Evolutionary conservation across 2,329 filamentous ascomycete genomes (phyloP), one percentile per base, ranked within the genome.

Genomic region (Grosmannia huntii): DNA sequence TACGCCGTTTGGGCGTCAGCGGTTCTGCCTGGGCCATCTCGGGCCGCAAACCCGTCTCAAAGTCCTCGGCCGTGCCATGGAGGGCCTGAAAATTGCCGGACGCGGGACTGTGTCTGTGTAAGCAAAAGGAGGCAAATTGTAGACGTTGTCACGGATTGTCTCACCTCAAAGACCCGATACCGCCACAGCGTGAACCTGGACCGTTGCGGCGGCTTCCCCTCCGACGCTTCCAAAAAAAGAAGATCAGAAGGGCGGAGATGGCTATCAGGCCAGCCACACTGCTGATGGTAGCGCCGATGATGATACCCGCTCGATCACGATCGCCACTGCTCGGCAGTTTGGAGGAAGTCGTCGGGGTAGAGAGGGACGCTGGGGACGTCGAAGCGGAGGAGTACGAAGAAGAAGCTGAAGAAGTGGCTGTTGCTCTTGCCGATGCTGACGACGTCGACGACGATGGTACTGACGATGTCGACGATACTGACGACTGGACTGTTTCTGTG

Each of bases 271-370:
- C 71, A 5, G 75, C 78, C 0, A 79, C 69, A 19, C 76, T 78
- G n/a, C 76, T 75, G 48, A 83, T 71, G 19, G 73, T 74, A 14
- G 77, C 80, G 28, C 80, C 80, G 3, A 82, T 73, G 38, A 83
- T 80, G 46, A 76, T 76, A 1, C 76, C 77, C 0, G 73, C 74
- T n/a, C 69, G 69, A 48, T 70, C 64, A 21, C 38, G 53, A 33
- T 36, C 31, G 33, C 10, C 5, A 5, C 50, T 19, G 16, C 31
- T 55, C 19, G 36, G 38, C 11, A 25, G 6, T 1, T 62, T 57
- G 2, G 66, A 58, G 7, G 63, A 60, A 0, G 53, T 36, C 10
- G 64, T 60, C 4, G 64, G 62, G 4, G 62, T 53, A 9, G 59
- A 63, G 19, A 64, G 49, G 6, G 53, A 55, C 10, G 66, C 58